Conservation (phyloP, 2,329 filamentous ascomycete genomes). For the Cladosporium sp. region DNA sequence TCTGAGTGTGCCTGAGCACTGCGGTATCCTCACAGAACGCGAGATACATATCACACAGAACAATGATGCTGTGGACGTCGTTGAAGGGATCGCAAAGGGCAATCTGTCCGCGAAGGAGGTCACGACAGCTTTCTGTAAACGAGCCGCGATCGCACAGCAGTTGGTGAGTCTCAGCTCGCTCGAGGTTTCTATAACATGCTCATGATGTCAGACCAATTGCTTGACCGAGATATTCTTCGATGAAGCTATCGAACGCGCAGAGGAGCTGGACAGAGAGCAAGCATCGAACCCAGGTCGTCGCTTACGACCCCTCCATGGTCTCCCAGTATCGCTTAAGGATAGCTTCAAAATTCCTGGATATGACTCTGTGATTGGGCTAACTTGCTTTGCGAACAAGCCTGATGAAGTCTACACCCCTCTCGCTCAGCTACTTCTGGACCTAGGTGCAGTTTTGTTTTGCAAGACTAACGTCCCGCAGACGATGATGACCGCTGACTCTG, state of each 20-base stretch:
- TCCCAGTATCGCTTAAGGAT: slow-evolving; percentile 32
- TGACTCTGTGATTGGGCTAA: slow-evolving; percentile 14
- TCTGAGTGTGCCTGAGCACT: slow-evolving; percentile 44
- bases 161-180: slow-evolving; percentile 17
- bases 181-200: no score
- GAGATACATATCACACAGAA: slow-evolving; percentile 53
- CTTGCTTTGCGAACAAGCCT: slow-evolving; percentile 40
- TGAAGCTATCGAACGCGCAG: slow-evolving; percentile 34
- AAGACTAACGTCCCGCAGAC: slow-evolving; percentile 56
- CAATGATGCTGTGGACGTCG: slow-evolving; percentile 41
- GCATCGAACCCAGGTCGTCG: slow-evolving; percentile 33
- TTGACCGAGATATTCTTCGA: slow-evolving; percentile 39
- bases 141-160: slow-evolving; percentile 46
- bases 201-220: slow-evolving; percentile 33
- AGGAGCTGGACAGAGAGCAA: slow-evolving; percentile 36
- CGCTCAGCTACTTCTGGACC: slow-evolving; percentile 35
- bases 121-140: slow-evolving; percentile 40
- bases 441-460: slow-evolving; percentile 48
- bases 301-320: slow-evolving; percentile 38
- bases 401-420: slow-evolving; percentile 33
- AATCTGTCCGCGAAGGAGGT: slow-evolving; percentile 11
- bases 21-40: slow-evolving; percentile 44
- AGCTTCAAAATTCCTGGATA: slow-evolving; percentile 15
- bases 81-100: slow-evolving; percentile 30
- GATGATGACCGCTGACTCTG: slow-evolving; percentile 49